Evolutionary conservation across 345 rosid genomes (phyloP).

Genomic region (Boechera stricta): DNA sequence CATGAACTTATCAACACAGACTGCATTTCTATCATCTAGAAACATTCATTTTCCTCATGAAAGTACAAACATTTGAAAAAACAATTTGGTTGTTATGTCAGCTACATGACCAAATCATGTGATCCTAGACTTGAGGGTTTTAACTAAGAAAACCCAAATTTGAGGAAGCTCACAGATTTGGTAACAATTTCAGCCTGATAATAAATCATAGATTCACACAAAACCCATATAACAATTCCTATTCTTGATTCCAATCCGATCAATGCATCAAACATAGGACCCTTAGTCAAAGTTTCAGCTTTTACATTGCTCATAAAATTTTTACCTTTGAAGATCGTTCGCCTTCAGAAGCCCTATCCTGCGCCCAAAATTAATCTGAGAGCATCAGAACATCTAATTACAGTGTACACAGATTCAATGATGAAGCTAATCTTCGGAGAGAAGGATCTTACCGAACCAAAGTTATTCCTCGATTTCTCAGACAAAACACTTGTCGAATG

Average conservation of each 20-base stretch:
- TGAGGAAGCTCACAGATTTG: not conserved
- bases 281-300: not conserved
- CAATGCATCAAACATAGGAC: constrained; percentile 5
- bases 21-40: not conserved
- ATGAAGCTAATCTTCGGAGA: not conserved
- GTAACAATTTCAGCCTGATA: not conserved
- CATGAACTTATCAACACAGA: not conserved
- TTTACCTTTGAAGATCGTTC: constrained; percentile 40
- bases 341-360: constrained; percentile 22
- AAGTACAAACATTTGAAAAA: not conserved
- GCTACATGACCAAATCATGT: not conserved
- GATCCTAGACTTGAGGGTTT: not conserved
- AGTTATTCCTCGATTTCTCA: constrained; percentile 31
- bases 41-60: not conserved
- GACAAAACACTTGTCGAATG: constrained; percentile 45
- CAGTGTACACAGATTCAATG: not conserved
- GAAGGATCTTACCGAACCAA: constrained; percentile 41
- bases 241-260: constrained; percentile 3
- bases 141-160: not conserved
- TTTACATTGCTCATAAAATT: not conserved
- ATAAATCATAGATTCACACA: not conserved
- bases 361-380: not conserved
- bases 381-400: not conserved
- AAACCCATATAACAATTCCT: not conserved
- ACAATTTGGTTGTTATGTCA: not conserved